Percentiles rank a stretch among this genome's conserved stretches.
Evolutionary conservation across 352 stramenopile genomes (phyloP).

Genomic region (Phytophthora ohioensis): DNA sequence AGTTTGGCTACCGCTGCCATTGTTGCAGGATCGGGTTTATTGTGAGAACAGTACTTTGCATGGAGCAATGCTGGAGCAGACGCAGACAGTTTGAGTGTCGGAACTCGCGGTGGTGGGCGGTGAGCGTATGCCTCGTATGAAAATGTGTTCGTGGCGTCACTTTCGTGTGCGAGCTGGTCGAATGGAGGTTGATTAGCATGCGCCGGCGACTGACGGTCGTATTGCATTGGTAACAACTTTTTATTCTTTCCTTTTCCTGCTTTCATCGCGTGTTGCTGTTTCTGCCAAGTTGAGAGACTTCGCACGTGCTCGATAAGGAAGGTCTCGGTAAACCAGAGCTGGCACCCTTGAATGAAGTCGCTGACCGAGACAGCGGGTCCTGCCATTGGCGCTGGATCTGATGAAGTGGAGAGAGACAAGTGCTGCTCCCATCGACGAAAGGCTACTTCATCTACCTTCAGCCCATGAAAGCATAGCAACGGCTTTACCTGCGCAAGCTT

Average conservation of each 20-base stretch:
- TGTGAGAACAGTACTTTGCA: constrained; percentile 35
- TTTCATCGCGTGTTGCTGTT: constrained; percentile 36
- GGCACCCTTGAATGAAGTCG: constrained; percentile 56
- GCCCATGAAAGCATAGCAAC: constrained; percentile 50
- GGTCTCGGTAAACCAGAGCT: constrained; percentile 60
- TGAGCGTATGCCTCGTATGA: constrained; percentile 55
- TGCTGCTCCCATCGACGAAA: constrained; percentile 74
- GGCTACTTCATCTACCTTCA: constrained; percentile 47
- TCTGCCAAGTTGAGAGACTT: constrained; percentile 29
- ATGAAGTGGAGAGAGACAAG: constrained; percentile 24
- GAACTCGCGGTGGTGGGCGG: constrained; percentile 31
- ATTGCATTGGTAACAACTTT: constrained; percentile 30
- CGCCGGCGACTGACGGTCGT: constrained; percentile 20
- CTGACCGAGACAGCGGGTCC: constrained; percentile 43
- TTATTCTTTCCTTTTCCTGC: constrained; percentile 14
- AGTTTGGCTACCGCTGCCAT: constrained; percentile 44
- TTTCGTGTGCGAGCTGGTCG: constrained; percentile 47
- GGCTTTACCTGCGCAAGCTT: constrained; percentile 47
- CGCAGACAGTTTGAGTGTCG: constrained; percentile 20
- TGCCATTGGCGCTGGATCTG: constrained; percentile 6
- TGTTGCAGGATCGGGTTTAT: constrained; percentile 25
- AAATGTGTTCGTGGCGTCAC: constrained; percentile 53
- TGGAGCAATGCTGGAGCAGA: constrained; percentile 40
- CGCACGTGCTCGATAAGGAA: constrained; percentile 52
- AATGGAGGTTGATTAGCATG: constrained; percentile 49